Conservation (phyloP, 805 yeast genomes). For the Myxozyma udenii region DNA sequence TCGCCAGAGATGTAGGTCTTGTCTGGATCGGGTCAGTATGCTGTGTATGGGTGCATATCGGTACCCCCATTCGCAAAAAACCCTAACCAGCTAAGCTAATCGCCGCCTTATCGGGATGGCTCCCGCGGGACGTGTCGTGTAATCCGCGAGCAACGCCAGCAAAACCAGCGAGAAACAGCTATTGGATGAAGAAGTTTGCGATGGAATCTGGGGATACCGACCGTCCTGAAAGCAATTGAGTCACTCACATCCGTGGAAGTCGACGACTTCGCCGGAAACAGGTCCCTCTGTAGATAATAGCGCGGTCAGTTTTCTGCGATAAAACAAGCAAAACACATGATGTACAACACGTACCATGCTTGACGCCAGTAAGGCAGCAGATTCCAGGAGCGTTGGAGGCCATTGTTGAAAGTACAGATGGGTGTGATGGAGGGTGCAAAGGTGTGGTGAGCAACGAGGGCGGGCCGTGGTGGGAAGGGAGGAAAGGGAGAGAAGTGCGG, state of each 20-base stretch:
- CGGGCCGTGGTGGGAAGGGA: background rate
- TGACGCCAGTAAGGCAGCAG: conserved; percentile 30
- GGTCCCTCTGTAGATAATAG: conserved; percentile 18
- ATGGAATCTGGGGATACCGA: too few species aligned
- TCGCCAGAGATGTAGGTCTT: conserved; percentile 53
- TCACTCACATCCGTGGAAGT: conserved; percentile 29
- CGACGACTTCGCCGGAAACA: conserved; percentile 25
- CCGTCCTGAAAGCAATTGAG: too few species aligned
- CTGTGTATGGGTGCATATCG: too few species aligned
- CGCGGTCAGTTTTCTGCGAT: too few species aligned
- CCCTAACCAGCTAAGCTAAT: too few species aligned
- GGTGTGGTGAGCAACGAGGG: too few species aligned
- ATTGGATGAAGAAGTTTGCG: too few species aligned
- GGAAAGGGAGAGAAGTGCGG: background rate
- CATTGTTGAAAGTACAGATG: conserved; percentile 9
- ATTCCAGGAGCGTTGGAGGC: conserved; percentile 27
- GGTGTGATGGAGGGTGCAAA: background rate
- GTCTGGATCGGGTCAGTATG: conserved; percentile 14
- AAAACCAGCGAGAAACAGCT: too few species aligned
- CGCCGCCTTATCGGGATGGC: too few species aligned
- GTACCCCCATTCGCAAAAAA: background rate
- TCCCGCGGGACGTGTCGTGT: too few species aligned
- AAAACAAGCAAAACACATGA: background rate
- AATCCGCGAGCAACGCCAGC: too few species aligned
- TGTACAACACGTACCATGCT: conserved; percentile 28